Evolutionary conservation across 2,329 filamentous ascomycete genomes (phyloP), one percentile per base, ranked within the genome.

Genomic region (Clonostachys solani): DNA sequence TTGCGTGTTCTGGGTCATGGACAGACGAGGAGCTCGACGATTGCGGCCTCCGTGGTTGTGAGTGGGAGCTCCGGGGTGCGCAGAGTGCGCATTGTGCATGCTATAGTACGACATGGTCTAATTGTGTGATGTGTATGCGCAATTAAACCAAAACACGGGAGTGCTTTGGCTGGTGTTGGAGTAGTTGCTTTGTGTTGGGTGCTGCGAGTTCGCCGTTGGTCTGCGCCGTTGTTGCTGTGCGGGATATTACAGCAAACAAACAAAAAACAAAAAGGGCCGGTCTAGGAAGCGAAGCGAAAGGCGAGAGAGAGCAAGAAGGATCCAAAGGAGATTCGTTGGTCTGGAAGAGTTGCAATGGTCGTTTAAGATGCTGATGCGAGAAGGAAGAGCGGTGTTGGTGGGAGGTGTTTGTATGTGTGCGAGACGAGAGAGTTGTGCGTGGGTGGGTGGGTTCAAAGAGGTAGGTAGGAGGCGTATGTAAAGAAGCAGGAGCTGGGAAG

Each of bases 21-120:
- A 86, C 58, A 94, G 77, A 59, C 92, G 83, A 50, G 91, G 88
- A 40, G 86, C 88, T 63, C 92, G 83, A 61, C 92, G 87, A 66
- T 88, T 92, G 61, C 92, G 89, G 61, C 83, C 86, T 67, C 94
- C 87, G 71, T 92, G 86, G 68, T 81, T 86, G 73, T 94, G 87
- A 54, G 84, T 78, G 60, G 78, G 68, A 43, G 47, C 40, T 50
- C 78, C 77, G 52, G 74, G 72, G 56, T 81, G 75, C 58, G 77
- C 77, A 55, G 79, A 72, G 64, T 83, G 80, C 53, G 76, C 66
- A 64, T 76, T 76, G 70, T 75, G 83, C 61, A 80, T 75, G 63
- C 83, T 84, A 68, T 83, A 85, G 62, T 77, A 73, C 69, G 82
- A 80, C 81, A 85, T 84, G 67, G 67, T 75, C 23, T 29, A 29